These are phyloP conservation scores for Ogataea thermomethanolica DNA, from an alignment of 805 yeast species.

Conservation along the genomic window DNA sequence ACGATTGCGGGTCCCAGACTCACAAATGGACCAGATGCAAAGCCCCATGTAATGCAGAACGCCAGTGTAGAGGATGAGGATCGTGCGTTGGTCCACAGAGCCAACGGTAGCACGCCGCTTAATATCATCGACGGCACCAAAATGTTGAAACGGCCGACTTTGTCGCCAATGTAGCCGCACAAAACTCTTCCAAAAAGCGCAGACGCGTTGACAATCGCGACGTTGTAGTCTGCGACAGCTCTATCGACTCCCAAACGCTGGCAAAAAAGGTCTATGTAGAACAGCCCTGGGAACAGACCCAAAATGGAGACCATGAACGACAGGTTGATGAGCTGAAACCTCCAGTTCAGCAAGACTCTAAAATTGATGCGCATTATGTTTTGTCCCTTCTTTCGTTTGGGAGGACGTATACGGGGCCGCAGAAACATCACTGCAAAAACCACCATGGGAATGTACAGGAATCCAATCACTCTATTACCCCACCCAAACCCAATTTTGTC, in stretches of 20 bases:
- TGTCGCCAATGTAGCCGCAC: conserved; percentile 47
- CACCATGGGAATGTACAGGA: conserved; percentile 33
- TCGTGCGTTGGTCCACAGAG: conserved; percentile 49
- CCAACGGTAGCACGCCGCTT: conserved; percentile 34
- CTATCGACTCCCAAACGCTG: conserved; percentile 48
- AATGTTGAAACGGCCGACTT: conserved; percentile 38
- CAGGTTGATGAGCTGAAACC: conserved; percentile 36
- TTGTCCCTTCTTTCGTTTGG: conserved; percentile 35
- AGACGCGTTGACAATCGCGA: conserved; percentile 39
- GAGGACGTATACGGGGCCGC: conserved; percentile 30
- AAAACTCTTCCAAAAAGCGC: conserved; percentile 48
- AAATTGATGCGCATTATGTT: conserved; percentile 33
- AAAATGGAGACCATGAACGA: conserved; percentile 35
- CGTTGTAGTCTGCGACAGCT: conserved; percentile 49
- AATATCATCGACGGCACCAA: conserved; percentile 32
- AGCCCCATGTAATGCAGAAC: conserved; percentile 33
- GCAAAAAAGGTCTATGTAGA: conserved; percentile 52
- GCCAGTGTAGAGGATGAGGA: conserved; percentile 39
- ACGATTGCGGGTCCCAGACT: conserved; percentile 32
- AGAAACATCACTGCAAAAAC: conserved; percentile 20
- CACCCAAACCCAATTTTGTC: conserved; percentile 40
- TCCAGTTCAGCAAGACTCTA: conserved; percentile 38
- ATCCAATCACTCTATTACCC: conserved; percentile 49
- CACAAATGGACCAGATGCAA: conserved; percentile 32
- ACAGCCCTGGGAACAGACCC: conserved; percentile 44